Base-by-base conservation (phyloP, 2,329 filamentous ascomycete species). In the Diaporthe helianthi region DNA sequence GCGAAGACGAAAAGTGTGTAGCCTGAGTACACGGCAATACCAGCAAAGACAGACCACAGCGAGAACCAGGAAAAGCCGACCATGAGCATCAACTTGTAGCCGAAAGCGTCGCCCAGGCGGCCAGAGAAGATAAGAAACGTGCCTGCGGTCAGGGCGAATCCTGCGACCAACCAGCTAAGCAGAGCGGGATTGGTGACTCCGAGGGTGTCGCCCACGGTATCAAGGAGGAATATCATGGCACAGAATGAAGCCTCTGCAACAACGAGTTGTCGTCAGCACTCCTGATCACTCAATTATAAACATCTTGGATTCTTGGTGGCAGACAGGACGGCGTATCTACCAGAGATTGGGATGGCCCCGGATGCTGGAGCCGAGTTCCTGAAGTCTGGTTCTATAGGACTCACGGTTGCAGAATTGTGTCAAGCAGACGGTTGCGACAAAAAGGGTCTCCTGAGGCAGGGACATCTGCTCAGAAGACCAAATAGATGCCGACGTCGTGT, bases 101-200 rank as follows among this genome's bases (percentile, higher is more conserved):
- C 84, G 72, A 80, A 83, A 3, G 83, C 75, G 68, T 83, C 82
- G 10, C 84, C 83, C 8, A 85, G 75, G 3, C 83, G 79, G 19
- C 84, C 83, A 15, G 79, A 80, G 58, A 82, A 76, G 12, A 85
- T 76, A 49, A 85, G 82, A 72, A 85, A 85, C 15, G 83, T 82
- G 2, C 83, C 83, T 9, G 74, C 79, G 53, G 76, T 82, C 73
- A 84, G 75, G 19, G 78, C 80, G 73, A 85, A 86, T 1, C 81
- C 83, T 1, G 83, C 83, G 12, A 82, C 75, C 63, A 82, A 78
- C 83, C 83, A 85, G 71, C 76, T 78, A 10, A 83, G 73, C 15
- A 81, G 73, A 3, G 78, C 80, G 0, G 78, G 73, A n/a, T 81
- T 76, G 0, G 72, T 75, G 65, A 82, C 76, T 24, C 76, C 76